Evolutionary conservation across 2,329 filamentous ascomycete species (phyloP), one percentile per base, ranked within the genome.

Genomic region (Coniochaeta ligniaria): DNA sequence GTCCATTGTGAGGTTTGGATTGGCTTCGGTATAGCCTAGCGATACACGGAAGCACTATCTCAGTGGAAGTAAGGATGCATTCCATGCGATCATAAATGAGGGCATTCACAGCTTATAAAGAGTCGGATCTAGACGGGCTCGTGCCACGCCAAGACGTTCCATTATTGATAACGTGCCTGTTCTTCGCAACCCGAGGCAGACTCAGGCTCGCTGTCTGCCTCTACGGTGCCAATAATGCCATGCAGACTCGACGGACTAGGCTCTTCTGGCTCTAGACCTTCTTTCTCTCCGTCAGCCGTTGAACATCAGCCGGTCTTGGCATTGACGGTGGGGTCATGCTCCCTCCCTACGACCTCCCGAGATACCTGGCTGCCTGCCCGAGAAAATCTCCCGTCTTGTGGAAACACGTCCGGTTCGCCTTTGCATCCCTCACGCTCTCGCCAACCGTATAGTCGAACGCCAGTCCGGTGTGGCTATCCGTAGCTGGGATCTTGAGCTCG

Each of bases 381-480:
- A 66, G 56, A 28, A 66, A 66, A 26, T 66, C 64, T 20, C 64
- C 64, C 12, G 59, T 55, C 57, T 67, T 67, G 58, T 68, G 65
- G 45, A 50, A 65, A 62, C 67, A 69, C 3, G 64, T 64, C 36
- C 62, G 63, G 61, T 71, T 71, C 14, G 59, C 67, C 64, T 70
- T 66, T 36, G 68, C 70, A 57, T 71, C 69, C 59, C 63, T 57
- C 43, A 72, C 62, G 22, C 67, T 59, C 59, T 71, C 69, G 26
- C 67, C 66, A 59, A 71, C 69, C 6, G 66, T 64, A 33, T 61
- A 67, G 62, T 71, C 69, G 59, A 68, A 72, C 16, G 64, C 63
- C 56, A 63, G 65, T 9, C 66, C 64, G 12, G 67, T 70, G 61
- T 70, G 67, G 24, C 64, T 62, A 60, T 72, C 70, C n/a, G 11